These are phyloP conservation scores for Pythium rhizo-oryzae DNA, from an alignment of 352 stramenopile species.

Conservation along the genomic window DNA sequence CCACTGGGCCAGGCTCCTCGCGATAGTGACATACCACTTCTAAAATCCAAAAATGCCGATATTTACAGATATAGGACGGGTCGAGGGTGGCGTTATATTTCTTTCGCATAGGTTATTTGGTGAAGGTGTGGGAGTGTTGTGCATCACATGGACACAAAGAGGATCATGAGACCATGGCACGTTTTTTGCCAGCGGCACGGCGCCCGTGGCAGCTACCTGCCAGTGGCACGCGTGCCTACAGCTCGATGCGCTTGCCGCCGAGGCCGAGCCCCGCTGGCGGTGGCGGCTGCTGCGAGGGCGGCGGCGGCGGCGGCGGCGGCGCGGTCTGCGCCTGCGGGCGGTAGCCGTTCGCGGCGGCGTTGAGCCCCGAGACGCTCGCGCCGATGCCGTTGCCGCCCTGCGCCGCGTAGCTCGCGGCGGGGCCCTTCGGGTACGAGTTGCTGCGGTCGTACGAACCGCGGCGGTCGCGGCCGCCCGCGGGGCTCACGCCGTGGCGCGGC, in stretches of 20 bases:
- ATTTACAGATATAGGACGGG: not conserved
- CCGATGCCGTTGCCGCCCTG: not conserved
- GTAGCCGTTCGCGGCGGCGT: conserved; percentile 18
- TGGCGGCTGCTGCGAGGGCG: not conserved
- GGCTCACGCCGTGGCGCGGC: conserved; percentile 50
- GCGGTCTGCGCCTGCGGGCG: not conserved
- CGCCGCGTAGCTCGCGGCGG: conserved; percentile 4
- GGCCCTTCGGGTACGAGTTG: conserved; percentile 40
- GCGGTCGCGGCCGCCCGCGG: conserved; percentile 25
- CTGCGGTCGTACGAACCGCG: conserved; percentile 33
- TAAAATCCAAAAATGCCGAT: not conserved
- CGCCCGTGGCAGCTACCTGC: not conserved
- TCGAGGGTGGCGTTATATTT: conserved; percentile 28
- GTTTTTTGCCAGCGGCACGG: too few relatives aligned
- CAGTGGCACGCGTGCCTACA: conserved; percentile 28
- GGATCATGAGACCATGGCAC: too few relatives aligned
- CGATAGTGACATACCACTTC: not conserved
- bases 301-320: conserved; percentile 13
- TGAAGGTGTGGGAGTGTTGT: not conserved
- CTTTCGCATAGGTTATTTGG: conserved; percentile 32
- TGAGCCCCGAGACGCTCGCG: conserved; percentile 10
- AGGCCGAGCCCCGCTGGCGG: conserved; percentile 20
- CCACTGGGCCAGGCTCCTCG: not conserved
- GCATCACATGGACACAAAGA: not conserved
- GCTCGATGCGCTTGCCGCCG: conserved; percentile 72